Conservation (phyloP, 2,329 filamentous ascomycete species). For the Penicillium expansum region DNA sequence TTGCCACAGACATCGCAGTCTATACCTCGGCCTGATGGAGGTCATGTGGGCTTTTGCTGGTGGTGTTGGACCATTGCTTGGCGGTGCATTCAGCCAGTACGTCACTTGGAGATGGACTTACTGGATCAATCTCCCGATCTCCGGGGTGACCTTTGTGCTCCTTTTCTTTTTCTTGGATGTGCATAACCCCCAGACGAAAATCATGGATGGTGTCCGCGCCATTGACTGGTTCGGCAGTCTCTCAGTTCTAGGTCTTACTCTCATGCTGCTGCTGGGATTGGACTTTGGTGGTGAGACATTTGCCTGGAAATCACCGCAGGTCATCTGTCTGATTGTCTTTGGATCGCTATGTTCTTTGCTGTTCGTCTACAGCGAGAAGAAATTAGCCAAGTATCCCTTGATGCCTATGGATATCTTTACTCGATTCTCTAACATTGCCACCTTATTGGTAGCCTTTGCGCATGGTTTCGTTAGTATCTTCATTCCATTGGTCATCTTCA, state of each 20-base stretch:
- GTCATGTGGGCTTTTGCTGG: slow-evolving; percentile 57
- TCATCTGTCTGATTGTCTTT: slow-evolving; percentile 56
- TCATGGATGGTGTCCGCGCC: slow-evolving; percentile 50
- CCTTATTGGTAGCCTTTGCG: slow-evolving; percentile 50
- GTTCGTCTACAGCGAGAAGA: slow-evolving; percentile 63
- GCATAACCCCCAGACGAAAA: slow-evolving; percentile 53
- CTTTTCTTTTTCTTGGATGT: slow-evolving; percentile 55
- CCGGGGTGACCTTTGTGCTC: slow-evolving; percentile 49
- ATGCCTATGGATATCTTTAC: slow-evolving; percentile 64
- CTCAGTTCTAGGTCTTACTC: slow-evolving; percentile 50
- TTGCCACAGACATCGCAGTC: slow-evolving; percentile 40
- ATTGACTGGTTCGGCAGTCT: slow-evolving; percentile 56
- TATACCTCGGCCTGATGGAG: slow-evolving; percentile 53
- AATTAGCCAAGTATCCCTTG: slow-evolving; percentile 64
- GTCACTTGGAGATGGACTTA: slow-evolving; percentile 54
- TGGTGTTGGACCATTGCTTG: slow-evolving; percentile 53
- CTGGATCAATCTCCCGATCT: slow-evolving; percentile 56
- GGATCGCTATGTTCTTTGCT: slow-evolving; percentile 48
- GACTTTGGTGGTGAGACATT: slow-evolving; percentile 55
- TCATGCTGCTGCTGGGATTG: slow-evolving; percentile 54
- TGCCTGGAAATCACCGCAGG: slow-evolving; percentile 54
- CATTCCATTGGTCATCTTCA: not conserved
- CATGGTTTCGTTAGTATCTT: slow-evolving; percentile 44
- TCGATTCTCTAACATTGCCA: slow-evolving; percentile 55
- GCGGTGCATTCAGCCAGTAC: slow-evolving; percentile 49